phyloP scores from a whole-genome alignment of 2,329 filamentous ascomycete genomes.

The Colletotrichum godetiae region DNA sequence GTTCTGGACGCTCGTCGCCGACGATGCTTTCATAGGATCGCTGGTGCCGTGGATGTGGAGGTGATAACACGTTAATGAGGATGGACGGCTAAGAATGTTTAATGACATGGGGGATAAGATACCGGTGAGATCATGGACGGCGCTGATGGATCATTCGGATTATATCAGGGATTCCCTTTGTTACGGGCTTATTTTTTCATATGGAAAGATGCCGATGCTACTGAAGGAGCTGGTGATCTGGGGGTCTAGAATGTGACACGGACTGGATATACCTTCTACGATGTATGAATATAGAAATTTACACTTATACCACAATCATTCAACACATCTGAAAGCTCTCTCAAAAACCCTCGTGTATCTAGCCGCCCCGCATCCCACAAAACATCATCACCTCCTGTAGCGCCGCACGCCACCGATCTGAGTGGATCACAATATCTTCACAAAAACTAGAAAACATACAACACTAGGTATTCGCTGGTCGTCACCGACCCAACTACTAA shows the following conservation, averaged over 20 bases:
- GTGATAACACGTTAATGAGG: background rate
- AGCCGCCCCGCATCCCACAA: too few relatives aligned
- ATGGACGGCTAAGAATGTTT: background rate
- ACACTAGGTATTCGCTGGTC: constrained; percentile 14
- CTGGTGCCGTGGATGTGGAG: too few relatives aligned
- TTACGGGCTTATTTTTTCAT: background rate
- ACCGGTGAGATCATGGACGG: background rate
- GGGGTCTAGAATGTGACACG: constrained; percentile 30
- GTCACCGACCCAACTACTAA: constrained; percentile 13
- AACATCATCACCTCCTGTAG: too few relatives aligned
- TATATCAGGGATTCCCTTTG: constrained; percentile 26
- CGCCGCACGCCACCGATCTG: too few relatives aligned
- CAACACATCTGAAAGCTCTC: background rate
- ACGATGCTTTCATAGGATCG: constrained; percentile 7
- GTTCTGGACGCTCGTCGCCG: constrained; percentile 29
- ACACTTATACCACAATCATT: constrained; percentile 4
- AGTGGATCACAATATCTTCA: background rate
- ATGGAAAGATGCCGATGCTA: background rate
- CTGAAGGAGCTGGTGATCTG: background rate
- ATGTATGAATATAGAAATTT: constrained; percentile 34
- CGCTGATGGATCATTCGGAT: background rate
- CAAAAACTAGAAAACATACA: background rate
- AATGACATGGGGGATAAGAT: background rate
- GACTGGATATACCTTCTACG: constrained; percentile 32
- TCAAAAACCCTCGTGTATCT: too few relatives aligned